These are phyloP conservation scores for Linnemannia elongata DNA, from an alignment of 192 early-diverging fungal species.

Conservation along the genomic window DNA sequence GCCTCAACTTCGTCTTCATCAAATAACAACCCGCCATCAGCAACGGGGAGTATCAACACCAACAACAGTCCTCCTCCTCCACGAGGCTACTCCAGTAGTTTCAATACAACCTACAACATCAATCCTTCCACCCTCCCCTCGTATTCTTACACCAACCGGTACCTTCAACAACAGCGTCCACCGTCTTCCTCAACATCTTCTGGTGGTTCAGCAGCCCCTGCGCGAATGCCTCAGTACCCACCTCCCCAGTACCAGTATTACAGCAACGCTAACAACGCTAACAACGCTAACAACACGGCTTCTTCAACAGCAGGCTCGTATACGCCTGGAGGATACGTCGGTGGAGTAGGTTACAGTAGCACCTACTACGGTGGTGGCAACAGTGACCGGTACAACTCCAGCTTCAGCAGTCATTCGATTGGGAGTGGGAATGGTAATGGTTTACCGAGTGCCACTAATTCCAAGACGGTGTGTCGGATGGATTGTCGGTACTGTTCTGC, in stretches of 20 bases:
- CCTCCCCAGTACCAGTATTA: slow-evolving; percentile 33
- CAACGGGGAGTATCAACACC: slow-evolving; percentile 1
- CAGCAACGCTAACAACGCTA: not conserved
- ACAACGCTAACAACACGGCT: not conserved
- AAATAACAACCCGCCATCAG: not conserved
- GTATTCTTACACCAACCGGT: slow-evolving; percentile 21
- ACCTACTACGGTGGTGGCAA: slow-evolving; percentile 22
- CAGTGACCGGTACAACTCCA: slow-evolving; percentile 18
- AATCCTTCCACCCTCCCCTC: slow-evolving; percentile 19
- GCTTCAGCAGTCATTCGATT: slow-evolving; percentile 18
- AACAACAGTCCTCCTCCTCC: not conserved
- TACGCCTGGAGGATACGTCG: not conserved
- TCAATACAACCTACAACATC: slow-evolving; percentile 30
- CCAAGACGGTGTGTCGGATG: slow-evolving; percentile 75
- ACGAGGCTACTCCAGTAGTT: slow-evolving; percentile 19
- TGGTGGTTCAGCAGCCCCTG: not conserved
- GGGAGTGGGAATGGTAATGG: not conserved
- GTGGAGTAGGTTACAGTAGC: slow-evolving; percentile 12
- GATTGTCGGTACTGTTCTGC: slow-evolving; percentile 75
- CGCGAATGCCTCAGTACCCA: slow-evolving; percentile 32
- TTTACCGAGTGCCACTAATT: slow-evolving; percentile 41
- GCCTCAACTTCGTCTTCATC: not conserved
- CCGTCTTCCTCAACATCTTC: not conserved
- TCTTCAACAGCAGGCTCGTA: not conserved
- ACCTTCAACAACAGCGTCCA: slow-evolving; percentile 7